Evolutionary conservation across 140 eudicot species (phyloP).

Genomic region (Ambrosia hybrid): DNA sequence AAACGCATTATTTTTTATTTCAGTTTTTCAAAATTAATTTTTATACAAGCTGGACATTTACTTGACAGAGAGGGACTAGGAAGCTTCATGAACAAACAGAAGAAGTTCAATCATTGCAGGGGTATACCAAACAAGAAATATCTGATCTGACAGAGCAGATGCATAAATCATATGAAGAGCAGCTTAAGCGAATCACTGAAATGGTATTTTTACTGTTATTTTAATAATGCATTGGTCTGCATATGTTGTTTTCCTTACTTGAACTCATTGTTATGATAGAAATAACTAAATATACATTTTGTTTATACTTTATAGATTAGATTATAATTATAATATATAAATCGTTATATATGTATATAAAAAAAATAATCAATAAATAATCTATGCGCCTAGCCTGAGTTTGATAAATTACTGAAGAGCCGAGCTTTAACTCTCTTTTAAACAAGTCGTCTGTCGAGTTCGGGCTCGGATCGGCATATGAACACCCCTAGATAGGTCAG

Average conservation of each 20-base stretch:
- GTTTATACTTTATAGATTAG: too few relatives aligned
- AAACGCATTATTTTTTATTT: not conserved
- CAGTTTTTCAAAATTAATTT: not conserved
- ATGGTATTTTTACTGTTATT: slow-evolving; percentile 51
- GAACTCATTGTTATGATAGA: too few relatives aligned
- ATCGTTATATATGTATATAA: too few relatives aligned
- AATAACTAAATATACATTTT: too few relatives aligned
- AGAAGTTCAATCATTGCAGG: slow-evolving; percentile 53
- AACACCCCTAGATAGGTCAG: not conserved
- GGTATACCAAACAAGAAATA: slow-evolving; percentile 43
- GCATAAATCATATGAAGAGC: slow-evolving; percentile 69
- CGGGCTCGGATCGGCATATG: not conserved
- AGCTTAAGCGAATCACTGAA: slow-evolving; percentile 73
- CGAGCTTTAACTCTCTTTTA: too few relatives aligned
- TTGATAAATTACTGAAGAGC: not conserved
- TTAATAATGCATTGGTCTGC: not conserved
- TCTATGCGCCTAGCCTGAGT: too few relatives aligned
- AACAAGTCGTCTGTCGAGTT: too few relatives aligned
- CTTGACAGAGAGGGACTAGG: slow-evolving; percentile 69
- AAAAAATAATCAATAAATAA: too few relatives aligned
- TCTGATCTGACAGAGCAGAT: slow-evolving; percentile 52
- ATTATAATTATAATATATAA: too few relatives aligned
- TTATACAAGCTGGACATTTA: slow-evolving; percentile 3
- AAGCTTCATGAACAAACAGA: slow-evolving; percentile 65
- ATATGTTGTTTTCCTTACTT: too few relatives aligned